Evolutionary conservation across 2,329 filamentous ascomycete genomes (phyloP), one percentile per base, ranked within the genome.

Genomic region (Alternaria arbusti): DNA sequence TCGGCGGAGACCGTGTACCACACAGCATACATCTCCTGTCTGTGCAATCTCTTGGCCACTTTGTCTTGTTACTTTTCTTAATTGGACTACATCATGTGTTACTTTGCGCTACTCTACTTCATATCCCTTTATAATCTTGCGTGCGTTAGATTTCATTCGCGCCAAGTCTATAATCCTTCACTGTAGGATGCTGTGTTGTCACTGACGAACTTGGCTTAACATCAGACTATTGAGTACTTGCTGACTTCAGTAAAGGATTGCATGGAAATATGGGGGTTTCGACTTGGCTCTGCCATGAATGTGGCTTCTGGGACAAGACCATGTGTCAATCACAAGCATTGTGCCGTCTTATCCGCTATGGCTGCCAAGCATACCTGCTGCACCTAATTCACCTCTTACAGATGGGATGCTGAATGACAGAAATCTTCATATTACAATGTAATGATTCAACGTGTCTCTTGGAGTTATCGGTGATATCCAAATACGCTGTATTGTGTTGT

Each of bases 1-100:
- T 61, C 30, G 58, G 58, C 52, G 58, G 58, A 61, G 52, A 43
- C 59, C 52, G 36, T 61, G 59, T 61, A 47, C 51, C 22, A 61
- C 54, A 43, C 17, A 11, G 17, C 58, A 47, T 22, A 5, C 17
- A 25, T 47, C 40, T 46, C 28, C 26, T 30, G 52, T 56, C 44
- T 57, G 59, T 45, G 52, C 50, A 55, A 46, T n/a, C 3, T 49
- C 58, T 61, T 61, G 58, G 52, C 52, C 32, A 44, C 20, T 49
- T 20, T 15, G 40, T 28, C n/a, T 59, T 57, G 12, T 47, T 57
- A 12, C 40, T 57, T 57, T 57, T 46, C 43, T 47, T 52, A 40
- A 36, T 40, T 40, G 6, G 28, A 52, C 49, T 17, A 36, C 49
- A 36, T 23, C 30, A 22, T 52, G 49, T 52, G 20, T 40, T 52